These are phyloP conservation scores for Aspergillus aculeatus DNA, from an alignment of 2,329 filamentous ascomycete species.

Conservation along the genomic window DNA sequence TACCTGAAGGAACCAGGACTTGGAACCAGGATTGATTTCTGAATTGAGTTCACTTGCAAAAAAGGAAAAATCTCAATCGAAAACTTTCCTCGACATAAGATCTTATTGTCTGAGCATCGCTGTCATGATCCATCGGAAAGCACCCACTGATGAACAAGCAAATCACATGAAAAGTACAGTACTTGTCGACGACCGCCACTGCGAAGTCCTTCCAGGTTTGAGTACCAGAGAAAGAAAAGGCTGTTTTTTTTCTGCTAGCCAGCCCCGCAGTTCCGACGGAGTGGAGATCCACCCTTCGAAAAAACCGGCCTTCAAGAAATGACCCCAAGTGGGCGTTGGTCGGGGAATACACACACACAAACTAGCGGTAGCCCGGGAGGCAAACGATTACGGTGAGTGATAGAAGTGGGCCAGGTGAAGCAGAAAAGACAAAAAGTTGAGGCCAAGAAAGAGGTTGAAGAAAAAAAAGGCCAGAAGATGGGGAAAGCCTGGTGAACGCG, in stretches of 20 bases:
- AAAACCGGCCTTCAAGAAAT: slow-evolving; percentile 8
- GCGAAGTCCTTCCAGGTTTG: background rate
- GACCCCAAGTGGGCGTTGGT: background rate
- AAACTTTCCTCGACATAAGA: background rate
- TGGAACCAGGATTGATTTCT: background rate
- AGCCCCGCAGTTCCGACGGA: slow-evolving; percentile 19
- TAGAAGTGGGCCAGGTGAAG: slow-evolving; percentile 9
- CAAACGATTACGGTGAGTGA: slow-evolving; percentile 2
- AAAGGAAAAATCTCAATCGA: background rate
- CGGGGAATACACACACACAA: slow-evolving; percentile 6
- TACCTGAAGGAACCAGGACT: background rate
- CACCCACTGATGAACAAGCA: too few relatives aligned
- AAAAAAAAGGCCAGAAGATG: background rate
- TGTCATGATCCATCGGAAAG: too few relatives aligned
- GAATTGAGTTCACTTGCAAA: background rate
- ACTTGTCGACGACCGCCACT: too few relatives aligned
- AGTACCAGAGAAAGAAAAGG: background rate
- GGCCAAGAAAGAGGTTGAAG: background rate
- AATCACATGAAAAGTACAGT: background rate
- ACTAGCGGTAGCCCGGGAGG: slow-evolving; percentile 14
- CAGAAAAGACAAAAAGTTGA: background rate
- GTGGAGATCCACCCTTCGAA: slow-evolving; percentile 14
- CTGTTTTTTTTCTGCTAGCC: slow-evolving; percentile 9
- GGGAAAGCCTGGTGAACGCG: background rate
- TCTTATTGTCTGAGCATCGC: too few relatives aligned